These are phyloP conservation scores for Gryganskiella cystojenkinii DNA, from an alignment of 192 early-diverging fungal species.

Conservation along the genomic window DNA sequence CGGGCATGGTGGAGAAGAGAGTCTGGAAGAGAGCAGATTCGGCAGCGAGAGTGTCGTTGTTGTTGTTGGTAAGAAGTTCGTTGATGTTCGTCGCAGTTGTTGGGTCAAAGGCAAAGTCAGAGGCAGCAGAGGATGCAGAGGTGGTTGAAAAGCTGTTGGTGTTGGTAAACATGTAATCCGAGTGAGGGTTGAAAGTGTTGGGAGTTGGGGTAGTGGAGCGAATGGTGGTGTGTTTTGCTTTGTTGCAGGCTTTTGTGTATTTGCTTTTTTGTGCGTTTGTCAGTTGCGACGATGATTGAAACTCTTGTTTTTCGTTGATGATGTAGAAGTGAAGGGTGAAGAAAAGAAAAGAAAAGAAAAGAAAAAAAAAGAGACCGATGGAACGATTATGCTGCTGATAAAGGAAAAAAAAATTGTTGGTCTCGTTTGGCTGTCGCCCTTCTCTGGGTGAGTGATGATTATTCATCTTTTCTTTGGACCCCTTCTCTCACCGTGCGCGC, in stretches of 20 bases:
- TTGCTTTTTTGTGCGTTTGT: no score
- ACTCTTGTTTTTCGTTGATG: not conserved
- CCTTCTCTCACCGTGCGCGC: no score
- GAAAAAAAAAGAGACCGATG: conserved; percentile 10
- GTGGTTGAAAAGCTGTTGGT: not conserved
- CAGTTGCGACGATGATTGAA: not conserved
- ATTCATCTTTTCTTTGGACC: no score
- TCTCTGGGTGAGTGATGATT: not conserved
- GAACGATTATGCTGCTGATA: not conserved
- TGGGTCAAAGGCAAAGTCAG: conserved; percentile 9
- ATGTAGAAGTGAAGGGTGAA: conserved; percentile 1
- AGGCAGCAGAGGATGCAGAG: conserved; percentile 9
- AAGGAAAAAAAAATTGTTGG: not conserved
- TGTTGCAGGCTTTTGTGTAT: not conserved
- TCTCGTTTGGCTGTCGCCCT: not conserved
- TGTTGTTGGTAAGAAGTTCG: conserved; percentile 6
- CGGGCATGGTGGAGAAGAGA: conserved; percentile 45
- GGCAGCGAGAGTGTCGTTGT: conserved; percentile 5
- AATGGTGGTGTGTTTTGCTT: not conserved
- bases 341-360: conserved; percentile 1
- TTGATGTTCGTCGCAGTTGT: no score
- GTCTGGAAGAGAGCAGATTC: conserved; percentile 47
- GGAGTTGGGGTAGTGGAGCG: conserved; percentile 7
- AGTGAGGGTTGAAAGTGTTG: not conserved
- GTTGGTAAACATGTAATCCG: conserved; percentile 25